Conservation (phyloP, 169 alveolate species). For the Plasmodium yoelii region DNA sequence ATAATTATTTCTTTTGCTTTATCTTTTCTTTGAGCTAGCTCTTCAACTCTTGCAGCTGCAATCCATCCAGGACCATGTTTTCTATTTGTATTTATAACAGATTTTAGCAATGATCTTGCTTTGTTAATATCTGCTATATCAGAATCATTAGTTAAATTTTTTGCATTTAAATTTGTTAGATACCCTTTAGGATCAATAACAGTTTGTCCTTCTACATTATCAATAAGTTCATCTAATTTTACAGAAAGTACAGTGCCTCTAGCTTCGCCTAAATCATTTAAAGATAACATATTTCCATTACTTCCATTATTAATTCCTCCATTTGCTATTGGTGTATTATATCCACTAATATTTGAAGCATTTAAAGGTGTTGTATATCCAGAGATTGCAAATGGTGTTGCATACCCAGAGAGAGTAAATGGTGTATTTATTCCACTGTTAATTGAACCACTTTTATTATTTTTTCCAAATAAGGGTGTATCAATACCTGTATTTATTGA, state of each 20-base stretch:
- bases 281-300: constrained; percentile 45
- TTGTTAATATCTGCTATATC: constrained; percentile 96
- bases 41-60: constrained; percentile 99
- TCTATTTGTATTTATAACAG: constrained; percentile 95
- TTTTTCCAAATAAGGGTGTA: constrained; percentile 21
- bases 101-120: constrained; percentile 92
- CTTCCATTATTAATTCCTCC: background rate
- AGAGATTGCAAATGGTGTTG: constrained; percentile 47
- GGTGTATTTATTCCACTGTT: background rate
- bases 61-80: constrained; percentile 99
- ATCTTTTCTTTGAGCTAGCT: constrained; percentile 93
- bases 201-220: constrained; percentile 94
- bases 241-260: constrained; percentile 93
- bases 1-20: constrained; percentile 97
- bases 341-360: constrained; percentile 81
- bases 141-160: constrained; percentile 83
- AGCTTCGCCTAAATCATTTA: constrained; percentile 94
- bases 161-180: constrained; percentile 93
- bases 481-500: constrained; percentile 36
- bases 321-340: constrained; percentile 77
- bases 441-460: constrained; percentile 1
- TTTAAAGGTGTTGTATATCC: constrained; percentile 77
- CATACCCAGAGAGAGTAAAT: constrained; percentile 11
- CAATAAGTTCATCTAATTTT: constrained; percentile 94
- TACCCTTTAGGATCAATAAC: constrained; percentile 97